Evolutionary conservation across 2,329 filamentous ascomycete species (phyloP).

Genomic region (Cadophora sp.): DNA sequence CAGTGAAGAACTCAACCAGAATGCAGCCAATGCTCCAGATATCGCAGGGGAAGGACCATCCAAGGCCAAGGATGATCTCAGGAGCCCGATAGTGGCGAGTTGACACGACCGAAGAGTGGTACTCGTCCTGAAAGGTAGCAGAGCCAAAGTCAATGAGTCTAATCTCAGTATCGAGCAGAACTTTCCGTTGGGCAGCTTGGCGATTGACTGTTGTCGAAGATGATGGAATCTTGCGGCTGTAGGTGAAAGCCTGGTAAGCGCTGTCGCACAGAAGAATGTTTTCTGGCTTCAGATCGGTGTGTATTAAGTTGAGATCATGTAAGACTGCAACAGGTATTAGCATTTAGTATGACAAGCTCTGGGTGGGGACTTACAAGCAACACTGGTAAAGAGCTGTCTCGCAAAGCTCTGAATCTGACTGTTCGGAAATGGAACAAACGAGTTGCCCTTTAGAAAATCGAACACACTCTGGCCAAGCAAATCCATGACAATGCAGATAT

Average conservation of each 20-base stretch:
- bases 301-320: slow-evolving; percentile 95
- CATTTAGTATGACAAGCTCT: slow-evolving; percentile 3
- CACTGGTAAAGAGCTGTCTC: slow-evolving; percentile 94
- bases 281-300: slow-evolving; percentile 80
- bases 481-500: slow-evolving; percentile 87
- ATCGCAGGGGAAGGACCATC: slow-evolving; percentile 75
- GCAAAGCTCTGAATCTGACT: slow-evolving; percentile 98
- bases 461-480: slow-evolving; percentile 94
- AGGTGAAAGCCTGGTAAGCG: slow-evolving; percentile 73
- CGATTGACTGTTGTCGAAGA: slow-evolving; percentile 66
- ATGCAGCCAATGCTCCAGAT: slow-evolving; percentile 80
- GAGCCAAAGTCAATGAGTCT: slow-evolving; percentile 75
- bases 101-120: slow-evolving; percentile 74
- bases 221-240: slow-evolving; percentile 72
- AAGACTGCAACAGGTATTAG: slow-evolving; percentile 67
- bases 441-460: slow-evolving; percentile 95
- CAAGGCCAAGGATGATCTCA: slow-evolving; percentile 73
- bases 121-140: slow-evolving; percentile 75
- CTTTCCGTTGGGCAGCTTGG: slow-evolving; percentile 67
- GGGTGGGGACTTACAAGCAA: slow-evolving; percentile 79
- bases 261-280: slow-evolving; percentile 73
- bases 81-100: slow-evolving; percentile 74
- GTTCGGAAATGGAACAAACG: slow-evolving; percentile 96
- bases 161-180: slow-evolving; percentile 73
- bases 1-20: slow-evolving; percentile 74